Evolutionary conservation across 208 protist genomes (phyloP).

Genomic region (Blechomonas ayalai): DNA sequence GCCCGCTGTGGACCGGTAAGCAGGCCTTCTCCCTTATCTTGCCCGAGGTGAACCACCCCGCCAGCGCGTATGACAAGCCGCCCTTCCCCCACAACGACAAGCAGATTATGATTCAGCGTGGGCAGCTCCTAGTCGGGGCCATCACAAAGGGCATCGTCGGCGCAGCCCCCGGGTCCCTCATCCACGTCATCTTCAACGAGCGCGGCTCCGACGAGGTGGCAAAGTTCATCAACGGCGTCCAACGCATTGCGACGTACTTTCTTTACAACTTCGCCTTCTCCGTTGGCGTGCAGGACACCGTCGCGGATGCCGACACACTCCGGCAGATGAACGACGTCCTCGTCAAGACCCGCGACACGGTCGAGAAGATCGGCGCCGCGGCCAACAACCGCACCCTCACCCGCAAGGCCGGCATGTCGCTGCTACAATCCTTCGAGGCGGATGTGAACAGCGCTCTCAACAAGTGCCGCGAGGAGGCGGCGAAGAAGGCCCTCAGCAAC

Average conservation of each 20-base stretch:
- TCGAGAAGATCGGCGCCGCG: conserved; percentile 88
- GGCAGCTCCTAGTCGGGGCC: conserved; percentile 87
- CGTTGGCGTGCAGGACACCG: conserved; percentile 98
- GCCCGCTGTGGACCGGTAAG: conserved; percentile 99
- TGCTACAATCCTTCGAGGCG: conserved; percentile 98
- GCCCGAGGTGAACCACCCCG: conserved; percentile 91
- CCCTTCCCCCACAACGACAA: conserved; percentile 82
- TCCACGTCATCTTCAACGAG: conserved; percentile 98
- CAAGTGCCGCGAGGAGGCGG: conserved; percentile 88
- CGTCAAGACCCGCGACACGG: conserved; percentile 74
- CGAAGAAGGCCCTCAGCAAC: conserved; percentile 76
- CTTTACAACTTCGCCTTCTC: conserved; percentile 95
- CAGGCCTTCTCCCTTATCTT: conserved; percentile 98
- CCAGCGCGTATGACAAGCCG: conserved; percentile 40
- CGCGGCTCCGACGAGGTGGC: conserved; percentile 92
- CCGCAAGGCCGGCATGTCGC: conserved; percentile 91
- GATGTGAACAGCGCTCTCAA: conserved; percentile 95
- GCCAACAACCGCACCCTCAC: conserved; percentile 93
- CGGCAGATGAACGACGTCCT: conserved; percentile 91
- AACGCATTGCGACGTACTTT: conserved; percentile 97
- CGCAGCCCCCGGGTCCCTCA: conserved; percentile 79
- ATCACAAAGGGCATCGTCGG: conserved; percentile 91
- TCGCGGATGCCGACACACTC: conserved; percentile 93
- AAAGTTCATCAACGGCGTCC: conserved; percentile 89
- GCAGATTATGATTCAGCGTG: conserved; percentile 88